Conservation (phyloP, 192 early-diverging fungal genomes). For the Chytriomyces sp. region DNA sequence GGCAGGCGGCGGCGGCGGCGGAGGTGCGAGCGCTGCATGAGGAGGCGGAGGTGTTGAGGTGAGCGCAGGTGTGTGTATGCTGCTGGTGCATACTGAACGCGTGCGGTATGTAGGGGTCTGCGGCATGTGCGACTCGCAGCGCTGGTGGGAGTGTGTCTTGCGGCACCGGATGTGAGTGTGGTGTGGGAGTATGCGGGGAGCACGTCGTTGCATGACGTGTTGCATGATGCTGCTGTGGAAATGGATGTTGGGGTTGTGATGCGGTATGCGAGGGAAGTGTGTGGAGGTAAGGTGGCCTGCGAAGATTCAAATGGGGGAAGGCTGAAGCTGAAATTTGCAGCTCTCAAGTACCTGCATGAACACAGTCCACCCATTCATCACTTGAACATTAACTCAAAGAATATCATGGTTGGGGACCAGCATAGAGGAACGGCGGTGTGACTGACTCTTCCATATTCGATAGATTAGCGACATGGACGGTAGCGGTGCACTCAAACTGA, state of each 20-base stretch:
- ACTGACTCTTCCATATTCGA: background rate
- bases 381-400: conserved; percentile 44
- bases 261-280: conserved; percentile 8
- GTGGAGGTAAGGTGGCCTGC: background rate
- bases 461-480: conserved; percentile 9
- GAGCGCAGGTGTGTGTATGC: background rate
- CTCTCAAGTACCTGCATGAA: conserved; percentile 45
- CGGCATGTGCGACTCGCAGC: conserved; percentile 36
- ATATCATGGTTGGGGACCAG: conserved; percentile 39
- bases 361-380: conserved; percentile 45
- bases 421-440: background rate
- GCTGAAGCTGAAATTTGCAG: conserved; percentile 9
- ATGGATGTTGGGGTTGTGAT: conserved; percentile 38
- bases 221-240: conserved; percentile 46
- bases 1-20: conserved; percentile 21
- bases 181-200: conserved; percentile 37
- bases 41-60: conserved; percentile 3
- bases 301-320: background rate
- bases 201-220: conserved; percentile 32
- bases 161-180: conserved; percentile 42
- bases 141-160: conserved; percentile 40
- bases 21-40: background rate
- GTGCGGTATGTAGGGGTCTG: conserved; percentile 5
- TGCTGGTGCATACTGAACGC: conserved; percentile 23
- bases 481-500: conserved; percentile 39